A percentile compares a stretch with the other conserved stretches of the same genome.
Conservation (phyloP, 2,329 filamentous ascomycete species). For the Fusarium penzigii region DNA sequence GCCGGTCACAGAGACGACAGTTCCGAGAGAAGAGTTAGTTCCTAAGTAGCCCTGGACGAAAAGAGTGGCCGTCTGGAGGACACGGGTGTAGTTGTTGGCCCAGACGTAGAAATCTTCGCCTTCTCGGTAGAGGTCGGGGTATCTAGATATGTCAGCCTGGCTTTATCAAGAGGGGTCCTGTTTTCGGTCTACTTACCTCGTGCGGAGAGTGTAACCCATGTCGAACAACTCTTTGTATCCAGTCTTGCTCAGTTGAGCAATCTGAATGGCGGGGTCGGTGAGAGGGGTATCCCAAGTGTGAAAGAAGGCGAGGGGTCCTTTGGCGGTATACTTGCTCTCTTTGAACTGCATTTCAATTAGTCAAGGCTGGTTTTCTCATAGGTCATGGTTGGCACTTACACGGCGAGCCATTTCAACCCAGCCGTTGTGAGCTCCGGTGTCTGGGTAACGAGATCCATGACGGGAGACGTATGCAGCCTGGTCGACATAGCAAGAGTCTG, state of each 20-base stretch:
- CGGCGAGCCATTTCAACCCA: slow-evolving; percentile 53
- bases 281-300: slow-evolving; percentile 59
- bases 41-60: slow-evolving; percentile 65
- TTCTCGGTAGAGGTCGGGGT: slow-evolving; percentile 51
- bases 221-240: slow-evolving; percentile 63
- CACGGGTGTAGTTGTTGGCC: slow-evolving; percentile 66
- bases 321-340: slow-evolving; percentile 52
- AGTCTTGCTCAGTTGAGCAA: slow-evolving; percentile 59
- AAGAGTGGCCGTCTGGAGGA: slow-evolving; percentile 61
- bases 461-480: slow-evolving; percentile 60
- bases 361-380: rapidly evolving
- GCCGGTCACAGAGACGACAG: slow-evolving; percentile 59
- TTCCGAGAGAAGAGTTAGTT: slow-evolving; percentile 52
- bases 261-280: slow-evolving; percentile 54
- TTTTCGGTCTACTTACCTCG: slow-evolving; percentile 32
- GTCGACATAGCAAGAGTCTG: slow-evolving; percentile 58
- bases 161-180: rapidly evolving
- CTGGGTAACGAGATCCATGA: slow-evolving; percentile 65
- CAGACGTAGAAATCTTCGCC: slow-evolving; percentile 58
- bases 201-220: slow-evolving; percentile 54
- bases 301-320: slow-evolving; percentile 56
- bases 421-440: slow-evolving; percentile 56
- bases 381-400: slow-evolving; percentile 28
- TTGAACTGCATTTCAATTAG: slow-evolving; percentile 45
- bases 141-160: slow-evolving; percentile 28